These are phyloP conservation scores for Diplogelasinospora grovesii DNA, from an alignment of 495 filamentous ascomycete species.

Conservation along the genomic window DNA sequence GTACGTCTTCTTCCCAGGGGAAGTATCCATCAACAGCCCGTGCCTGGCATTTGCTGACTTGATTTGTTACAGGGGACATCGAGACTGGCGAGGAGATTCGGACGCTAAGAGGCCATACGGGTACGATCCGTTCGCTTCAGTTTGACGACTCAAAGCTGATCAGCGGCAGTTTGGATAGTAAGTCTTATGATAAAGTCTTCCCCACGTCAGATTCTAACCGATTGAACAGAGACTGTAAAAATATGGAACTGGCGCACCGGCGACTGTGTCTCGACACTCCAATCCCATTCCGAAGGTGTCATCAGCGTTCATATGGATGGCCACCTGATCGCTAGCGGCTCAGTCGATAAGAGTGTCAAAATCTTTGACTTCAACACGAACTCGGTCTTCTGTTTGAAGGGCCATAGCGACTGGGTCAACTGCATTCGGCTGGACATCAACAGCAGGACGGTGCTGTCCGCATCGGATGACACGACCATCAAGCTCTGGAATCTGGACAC, in stretches of 20 bases:
- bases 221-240: slow-evolving; percentile 52
- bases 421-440: slow-evolving; percentile 73
- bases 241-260: slow-evolving; percentile 98
- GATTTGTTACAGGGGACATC: slow-evolving; percentile 53
- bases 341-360: slow-evolving; percentile 81
- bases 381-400: slow-evolving; percentile 67
- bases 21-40: too few relatives aligned
- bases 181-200: background rate
- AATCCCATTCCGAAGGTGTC: slow-evolving; percentile 70
- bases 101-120: slow-evolving; percentile 73
- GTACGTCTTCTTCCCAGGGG: slow-evolving; percentile 25
- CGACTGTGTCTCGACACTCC: slow-evolving; percentile 73
- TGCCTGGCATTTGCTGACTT: background rate
- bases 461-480: slow-evolving; percentile 87
- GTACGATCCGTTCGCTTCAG: slow-evolving; percentile 79
- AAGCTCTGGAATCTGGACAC: slow-evolving; percentile 71
- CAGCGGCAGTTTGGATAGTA: slow-evolving; percentile 28
- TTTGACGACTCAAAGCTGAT: slow-evolving; percentile 76
- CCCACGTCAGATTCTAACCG: slow-evolving; percentile 8
- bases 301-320: slow-evolving; percentile 79
- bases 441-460: slow-evolving; percentile 82
- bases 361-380: slow-evolving; percentile 90
- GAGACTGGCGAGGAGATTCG: slow-evolving; percentile 79
- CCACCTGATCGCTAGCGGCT: slow-evolving; percentile 77
- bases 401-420: slow-evolving; percentile 93